Evolutionary conservation across 2,329 filamentous ascomycete species (phyloP).

Genomic region (Fusarium dimerum): DNA sequence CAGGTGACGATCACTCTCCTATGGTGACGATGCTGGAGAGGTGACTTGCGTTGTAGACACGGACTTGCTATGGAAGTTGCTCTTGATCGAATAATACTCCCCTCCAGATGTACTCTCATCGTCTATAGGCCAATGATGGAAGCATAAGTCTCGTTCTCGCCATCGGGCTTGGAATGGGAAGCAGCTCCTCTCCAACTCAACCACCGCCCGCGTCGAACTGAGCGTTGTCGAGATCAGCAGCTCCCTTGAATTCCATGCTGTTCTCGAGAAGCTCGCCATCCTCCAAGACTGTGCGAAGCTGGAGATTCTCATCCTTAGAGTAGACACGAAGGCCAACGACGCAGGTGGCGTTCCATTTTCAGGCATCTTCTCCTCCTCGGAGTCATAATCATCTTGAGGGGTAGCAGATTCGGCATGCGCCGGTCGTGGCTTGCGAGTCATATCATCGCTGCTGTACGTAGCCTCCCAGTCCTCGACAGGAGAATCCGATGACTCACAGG

Average conservation of each 20-base stretch:
- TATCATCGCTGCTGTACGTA: slow-evolving; percentile 60
- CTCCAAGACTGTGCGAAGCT: slow-evolving; percentile 58
- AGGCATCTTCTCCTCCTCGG: slow-evolving; percentile 56
- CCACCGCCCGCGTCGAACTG: slow-evolving; percentile 55
- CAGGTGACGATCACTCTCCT: too few relatives aligned
- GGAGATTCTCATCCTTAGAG: slow-evolving; percentile 55
- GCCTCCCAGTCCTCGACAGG: slow-evolving; percentile 61
- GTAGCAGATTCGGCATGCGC: slow-evolving; percentile 37
- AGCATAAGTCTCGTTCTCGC: too few relatives aligned
- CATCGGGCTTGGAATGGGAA: too few relatives aligned
- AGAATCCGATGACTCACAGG: slow-evolving; percentile 59
- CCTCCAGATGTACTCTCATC: too few relatives aligned
- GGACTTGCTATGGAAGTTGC: too few relatives aligned
- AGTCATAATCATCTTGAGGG: slow-evolving; percentile 45
- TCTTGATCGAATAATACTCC: too few relatives aligned
- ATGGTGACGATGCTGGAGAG: too few relatives aligned
- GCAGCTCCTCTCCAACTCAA: too few relatives aligned
- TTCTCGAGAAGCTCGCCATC: slow-evolving; percentile 54
- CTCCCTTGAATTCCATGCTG: slow-evolving; percentile 59
- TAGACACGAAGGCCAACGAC: slow-evolving; percentile 64
- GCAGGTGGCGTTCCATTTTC: slow-evolving; percentile 65
- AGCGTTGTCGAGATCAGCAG: slow-evolving; percentile 57
- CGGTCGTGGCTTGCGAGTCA: slow-evolving; percentile 51
- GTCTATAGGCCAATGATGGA: too few relatives aligned
- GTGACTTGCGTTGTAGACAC: too few relatives aligned